These are phyloP conservation scores for Byssochlamys sp. DNA, from an alignment of 2,329 filamentous ascomycete species.

Conservation along the genomic window DNA sequence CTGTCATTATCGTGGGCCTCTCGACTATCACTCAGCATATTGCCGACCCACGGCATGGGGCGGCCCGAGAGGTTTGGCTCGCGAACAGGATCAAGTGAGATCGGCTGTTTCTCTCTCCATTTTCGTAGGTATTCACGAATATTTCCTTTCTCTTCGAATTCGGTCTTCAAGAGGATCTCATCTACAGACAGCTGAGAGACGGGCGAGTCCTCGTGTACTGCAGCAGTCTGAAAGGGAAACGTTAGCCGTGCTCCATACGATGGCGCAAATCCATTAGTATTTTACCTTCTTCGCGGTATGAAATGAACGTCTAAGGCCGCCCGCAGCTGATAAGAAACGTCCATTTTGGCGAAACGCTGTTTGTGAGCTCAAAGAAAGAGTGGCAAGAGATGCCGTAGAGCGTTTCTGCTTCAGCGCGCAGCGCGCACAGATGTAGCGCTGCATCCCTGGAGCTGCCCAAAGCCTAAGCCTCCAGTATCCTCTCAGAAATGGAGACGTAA, in stretches of 20 bases:
- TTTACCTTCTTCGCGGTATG: not conserved
- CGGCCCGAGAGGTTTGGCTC: constrained; percentile 8
- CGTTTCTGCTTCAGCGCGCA: constrained; percentile 8
- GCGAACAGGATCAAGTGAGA: constrained; percentile 21
- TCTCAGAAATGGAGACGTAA: constrained; percentile 1
- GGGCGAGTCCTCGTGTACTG: not conserved
- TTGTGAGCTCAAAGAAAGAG: not conserved
- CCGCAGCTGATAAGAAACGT: not conserved
- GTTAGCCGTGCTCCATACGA: not conserved
- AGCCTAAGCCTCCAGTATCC: constrained; percentile 6
- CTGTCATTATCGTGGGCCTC: constrained; percentile 18
- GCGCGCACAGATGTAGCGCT: constrained; percentile 6
- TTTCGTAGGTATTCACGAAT: constrained; percentile 33
- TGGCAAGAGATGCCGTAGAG: constrained; percentile 2
- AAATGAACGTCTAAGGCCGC: not conserved
- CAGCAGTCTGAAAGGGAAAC: not conserved
- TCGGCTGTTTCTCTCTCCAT: constrained; percentile 28
- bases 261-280: not conserved
- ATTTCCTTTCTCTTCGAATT: constrained; percentile 28
- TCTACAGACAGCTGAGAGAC: constrained; percentile 11
- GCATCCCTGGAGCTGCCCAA: constrained; percentile 7
- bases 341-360: not conserved
- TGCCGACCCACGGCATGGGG: constrained; percentile 16
- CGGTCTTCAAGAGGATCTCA: constrained; percentile 20
- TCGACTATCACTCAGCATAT: constrained; percentile 25